Base-by-base conservation (phyloP, 495 filamentous ascomycete genomes). In the Paragyromitra xinjiangensis region DNA sequence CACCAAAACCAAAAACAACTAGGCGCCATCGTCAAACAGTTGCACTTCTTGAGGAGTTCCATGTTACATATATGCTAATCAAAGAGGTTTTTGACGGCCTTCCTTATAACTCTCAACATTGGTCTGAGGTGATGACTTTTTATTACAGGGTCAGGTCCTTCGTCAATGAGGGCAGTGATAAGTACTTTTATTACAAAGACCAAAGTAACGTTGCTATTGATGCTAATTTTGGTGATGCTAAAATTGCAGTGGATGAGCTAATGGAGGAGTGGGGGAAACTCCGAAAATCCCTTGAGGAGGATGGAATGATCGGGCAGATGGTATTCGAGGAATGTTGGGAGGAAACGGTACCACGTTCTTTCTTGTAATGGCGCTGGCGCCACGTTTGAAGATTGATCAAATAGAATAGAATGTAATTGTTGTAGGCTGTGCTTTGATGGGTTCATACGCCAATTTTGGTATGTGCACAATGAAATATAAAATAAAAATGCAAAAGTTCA, bases 11-110 rank as follows among this genome's bases (percentile, higher is more conserved):
- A 69, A 69, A 59, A 26, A 45, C n/a, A 40, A 74, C 51, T 1
- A 29, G 40, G 44, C 40, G 42, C 19, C 51, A 51, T 69, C 40
- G 53, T 26, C 51, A 59, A 50, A 58, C 71, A 24, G 26, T 69
- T 69, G 40, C 39, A 1, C 71, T 74, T 22, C 53, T 74, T 50
- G 71, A 74, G 16, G 40, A 69, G 71, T 69, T 74, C 8, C n/a
- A 69, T 66, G 26, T 22, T 67, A 59, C 42, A 12, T 69, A 69
- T 69, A 40, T 29, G 51, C n/a, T 59, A 16, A 59, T 74, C 19
- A 69, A 22, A 3, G 53, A 40, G 6, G 53, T 44, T 11, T 74
- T 69, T 37, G 39, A 69, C 22, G 40, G 34, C 14, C 51, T 69
- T 16, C 12, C 51, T 61, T 29, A 67, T 11, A 12, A 34, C 9